phyloP scores from a whole-genome alignment of 2,329 filamentous ascomycete species.

The Fusarium temperatum region DNA sequence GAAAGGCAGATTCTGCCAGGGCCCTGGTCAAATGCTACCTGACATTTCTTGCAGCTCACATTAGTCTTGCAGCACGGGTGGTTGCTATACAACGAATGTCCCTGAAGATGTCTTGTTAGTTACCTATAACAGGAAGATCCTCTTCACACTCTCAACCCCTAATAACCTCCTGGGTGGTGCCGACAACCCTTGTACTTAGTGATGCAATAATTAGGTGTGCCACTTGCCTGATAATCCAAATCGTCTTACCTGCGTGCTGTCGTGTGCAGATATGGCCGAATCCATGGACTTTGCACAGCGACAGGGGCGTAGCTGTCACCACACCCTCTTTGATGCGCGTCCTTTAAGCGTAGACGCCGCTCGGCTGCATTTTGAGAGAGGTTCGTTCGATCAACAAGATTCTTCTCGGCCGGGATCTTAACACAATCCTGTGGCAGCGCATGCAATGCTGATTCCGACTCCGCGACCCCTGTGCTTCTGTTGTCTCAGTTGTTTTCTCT shows the following conservation, averaged over 20 bases:
- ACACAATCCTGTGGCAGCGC: slow-evolving; percentile 7
- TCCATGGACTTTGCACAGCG: neutral
- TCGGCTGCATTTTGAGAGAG: slow-evolving; percentile 21
- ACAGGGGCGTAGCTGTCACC: neutral
- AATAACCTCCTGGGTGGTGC: neutral
- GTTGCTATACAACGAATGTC: slow-evolving; percentile 2
- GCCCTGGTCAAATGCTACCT: slow-evolving; percentile 24
- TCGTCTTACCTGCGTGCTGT: neutral
- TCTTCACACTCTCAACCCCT: neutral
- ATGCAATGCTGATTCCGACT: slow-evolving; percentile 20
- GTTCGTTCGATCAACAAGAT: slow-evolving; percentile 23
- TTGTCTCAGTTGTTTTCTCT: slow-evolving; percentile 33
- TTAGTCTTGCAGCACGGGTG: slow-evolving; percentile 22
- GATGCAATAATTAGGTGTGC: neutral
- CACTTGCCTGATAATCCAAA: neutral
- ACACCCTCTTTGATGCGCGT: slow-evolving; percentile 22
- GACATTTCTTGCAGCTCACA: slow-evolving; percentile 38
- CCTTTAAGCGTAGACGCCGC: slow-evolving; percentile 16
- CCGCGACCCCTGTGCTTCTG: slow-evolving; percentile 17
- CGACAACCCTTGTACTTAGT: neutral
- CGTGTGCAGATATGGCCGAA: neutral
- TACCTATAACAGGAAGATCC: neutral
- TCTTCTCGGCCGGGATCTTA: slow-evolving; percentile 29
- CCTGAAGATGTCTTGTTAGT: slow-evolving; percentile 5
- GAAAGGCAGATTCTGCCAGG: slow-evolving; percentile 23